A percentile compares a stretch with the other conserved stretches of the same genome.
Conservation (phyloP, 345 rosid species). For the Odontarrhena argentea region DNA sequence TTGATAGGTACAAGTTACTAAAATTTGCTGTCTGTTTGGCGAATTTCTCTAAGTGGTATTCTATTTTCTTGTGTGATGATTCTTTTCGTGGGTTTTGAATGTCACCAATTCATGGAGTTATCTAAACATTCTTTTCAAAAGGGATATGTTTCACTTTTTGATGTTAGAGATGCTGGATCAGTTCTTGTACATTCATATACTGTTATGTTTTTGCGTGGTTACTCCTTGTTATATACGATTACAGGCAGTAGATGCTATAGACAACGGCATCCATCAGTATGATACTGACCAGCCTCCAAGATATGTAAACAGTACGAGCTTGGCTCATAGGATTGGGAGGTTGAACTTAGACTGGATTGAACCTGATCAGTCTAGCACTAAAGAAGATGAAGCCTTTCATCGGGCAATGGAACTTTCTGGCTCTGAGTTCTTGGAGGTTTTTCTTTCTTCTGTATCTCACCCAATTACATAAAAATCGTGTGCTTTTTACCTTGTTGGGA, state of each 20-base stretch:
- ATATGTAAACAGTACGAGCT: slow-evolving; percentile 71
- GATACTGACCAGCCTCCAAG: slow-evolving; percentile 74
- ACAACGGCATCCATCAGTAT: slow-evolving; percentile 74
- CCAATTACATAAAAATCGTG: neutral
- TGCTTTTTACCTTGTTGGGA: neutral
- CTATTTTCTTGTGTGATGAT: neutral
- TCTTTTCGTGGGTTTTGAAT: neutral
- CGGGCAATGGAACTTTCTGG: slow-evolving; percentile 75
- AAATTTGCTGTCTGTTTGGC: neutral
- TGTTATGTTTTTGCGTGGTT: neutral
- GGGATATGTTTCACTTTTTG: neutral
- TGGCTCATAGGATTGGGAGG: slow-evolving; percentile 73
- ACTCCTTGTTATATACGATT: neutral
- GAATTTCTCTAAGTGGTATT: neutral
- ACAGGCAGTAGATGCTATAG: slow-evolving; percentile 83
- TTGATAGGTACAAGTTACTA: neutral
- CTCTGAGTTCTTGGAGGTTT: slow-evolving; percentile 71
- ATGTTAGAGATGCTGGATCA: slow-evolving; percentile 11
- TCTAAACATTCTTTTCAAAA: neutral
- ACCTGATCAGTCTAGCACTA: slow-evolving; percentile 70
- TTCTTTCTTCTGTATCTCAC: neutral
- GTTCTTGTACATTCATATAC: neutral
- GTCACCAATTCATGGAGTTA: neutral
- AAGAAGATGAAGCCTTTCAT: slow-evolving; percentile 78
- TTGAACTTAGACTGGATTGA: slow-evolving; percentile 87